phyloP scores from a whole-genome alignment of 164 flowering plant genomes.

The Liriodendron chinense region DNA sequence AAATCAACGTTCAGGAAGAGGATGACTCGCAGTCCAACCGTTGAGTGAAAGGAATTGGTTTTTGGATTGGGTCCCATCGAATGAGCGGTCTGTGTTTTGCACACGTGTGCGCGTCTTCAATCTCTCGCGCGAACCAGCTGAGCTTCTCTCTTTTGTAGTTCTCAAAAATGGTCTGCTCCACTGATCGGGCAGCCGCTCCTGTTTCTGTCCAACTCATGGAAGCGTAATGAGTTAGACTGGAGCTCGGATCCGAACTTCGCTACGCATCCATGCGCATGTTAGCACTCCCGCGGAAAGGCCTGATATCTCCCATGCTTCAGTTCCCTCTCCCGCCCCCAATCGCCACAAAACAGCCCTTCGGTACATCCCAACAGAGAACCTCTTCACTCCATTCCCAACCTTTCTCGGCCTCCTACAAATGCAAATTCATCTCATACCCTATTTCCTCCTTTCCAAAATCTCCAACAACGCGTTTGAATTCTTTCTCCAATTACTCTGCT shows the following conservation, averaged over 20 bases:
- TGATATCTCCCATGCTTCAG: constrained; percentile 25
- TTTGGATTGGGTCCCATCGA: no score
- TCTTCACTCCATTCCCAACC: background rate
- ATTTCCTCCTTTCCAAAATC: constrained; percentile 2
- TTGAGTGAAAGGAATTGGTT: no score
- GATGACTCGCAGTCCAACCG: no score
- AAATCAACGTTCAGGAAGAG: no score
- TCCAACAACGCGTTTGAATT: constrained; percentile 10
- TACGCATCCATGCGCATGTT: constrained; percentile 4
- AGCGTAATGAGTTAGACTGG: no score
- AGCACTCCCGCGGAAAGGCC: constrained; percentile 31
- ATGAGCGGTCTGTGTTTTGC: no score
- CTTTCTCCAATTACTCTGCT: constrained; percentile 2
- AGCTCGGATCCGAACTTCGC: background rate
- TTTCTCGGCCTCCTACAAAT: background rate
- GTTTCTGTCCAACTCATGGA: no score
- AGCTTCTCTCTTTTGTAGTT: no score
- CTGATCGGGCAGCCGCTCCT: no score
- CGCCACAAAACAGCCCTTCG: background rate
- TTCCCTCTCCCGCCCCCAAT: constrained; percentile 6
- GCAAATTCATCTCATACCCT: background rate
- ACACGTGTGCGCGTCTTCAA: no score
- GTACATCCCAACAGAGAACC: background rate
- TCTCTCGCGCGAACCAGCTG: no score
- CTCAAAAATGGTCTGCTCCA: no score